phyloP scores from a whole-genome alignment of 257 asterid species.

The Plantago ovata region DNA sequence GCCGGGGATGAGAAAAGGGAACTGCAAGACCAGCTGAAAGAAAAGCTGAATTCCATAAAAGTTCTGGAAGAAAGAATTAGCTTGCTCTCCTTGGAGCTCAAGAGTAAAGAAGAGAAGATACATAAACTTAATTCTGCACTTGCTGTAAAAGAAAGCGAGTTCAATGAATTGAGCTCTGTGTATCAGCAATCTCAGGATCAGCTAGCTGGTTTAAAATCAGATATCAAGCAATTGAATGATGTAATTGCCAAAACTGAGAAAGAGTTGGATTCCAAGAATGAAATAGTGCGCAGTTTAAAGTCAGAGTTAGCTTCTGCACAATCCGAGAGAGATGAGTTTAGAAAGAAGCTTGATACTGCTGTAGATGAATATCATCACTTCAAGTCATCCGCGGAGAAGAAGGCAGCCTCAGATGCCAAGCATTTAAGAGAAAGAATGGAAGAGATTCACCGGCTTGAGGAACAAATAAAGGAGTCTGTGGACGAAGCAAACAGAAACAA shows the following conservation, averaged over 20 bases:
- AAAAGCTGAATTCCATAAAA: slow-evolving; percentile 42
- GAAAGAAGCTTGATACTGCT: slow-evolving; percentile 35
- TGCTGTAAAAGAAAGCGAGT: slow-evolving; percentile 46
- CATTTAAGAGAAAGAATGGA: slow-evolving; percentile 46
- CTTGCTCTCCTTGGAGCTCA: slow-evolving; percentile 51
- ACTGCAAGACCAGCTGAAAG: slow-evolving; percentile 49
- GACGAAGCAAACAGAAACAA: slow-evolving; percentile 36
- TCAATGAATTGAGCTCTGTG: slow-evolving; percentile 26
- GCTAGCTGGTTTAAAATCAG: slow-evolving; percentile 35
- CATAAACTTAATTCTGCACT: slow-evolving; percentile 29
- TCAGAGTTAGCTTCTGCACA: slow-evolving; percentile 30
- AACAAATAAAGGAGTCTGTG: slow-evolving; percentile 39
- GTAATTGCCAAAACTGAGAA: slow-evolving; percentile 35
- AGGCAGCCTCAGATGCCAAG: slow-evolving; percentile 50
- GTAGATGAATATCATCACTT: slow-evolving; percentile 40
- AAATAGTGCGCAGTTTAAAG: slow-evolving; percentile 32
- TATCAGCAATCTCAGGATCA: slow-evolving; percentile 45
- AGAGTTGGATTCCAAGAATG: slow-evolving; percentile 52
- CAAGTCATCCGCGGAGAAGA: slow-evolving; percentile 39
- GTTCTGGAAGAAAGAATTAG: slow-evolving; percentile 51
- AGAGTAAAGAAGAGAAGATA: slow-evolving; percentile 46
- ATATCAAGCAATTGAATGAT: slow-evolving; percentile 41
- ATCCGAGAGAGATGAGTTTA: slow-evolving; percentile 43
- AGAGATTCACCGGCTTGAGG: slow-evolving; percentile 42
- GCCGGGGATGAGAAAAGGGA: slow-evolving; percentile 42